A percentile compares a stretch with the other conserved stretches of the same genome.
These are phyloP conservation scores for Fusarium siculi DNA, from an alignment of 2,329 filamentous ascomycete species.

Conservation along the genomic window DNA sequence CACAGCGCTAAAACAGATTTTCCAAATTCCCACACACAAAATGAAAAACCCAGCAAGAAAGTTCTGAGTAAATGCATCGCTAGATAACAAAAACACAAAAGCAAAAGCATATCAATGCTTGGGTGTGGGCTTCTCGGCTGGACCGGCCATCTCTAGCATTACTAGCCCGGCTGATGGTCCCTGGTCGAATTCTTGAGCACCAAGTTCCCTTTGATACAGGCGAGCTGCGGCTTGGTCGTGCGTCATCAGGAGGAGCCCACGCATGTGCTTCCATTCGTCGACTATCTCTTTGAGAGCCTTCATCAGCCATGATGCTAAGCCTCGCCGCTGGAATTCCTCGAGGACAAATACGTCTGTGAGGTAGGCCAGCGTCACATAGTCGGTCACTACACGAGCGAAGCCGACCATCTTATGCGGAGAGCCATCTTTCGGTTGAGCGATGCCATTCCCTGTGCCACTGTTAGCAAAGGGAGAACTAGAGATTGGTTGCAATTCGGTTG, in stretches of 20 bases:
- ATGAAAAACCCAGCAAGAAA: conserved; percentile 14
- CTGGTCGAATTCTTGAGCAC: conserved; percentile 57
- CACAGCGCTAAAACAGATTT: conserved; percentile 40
- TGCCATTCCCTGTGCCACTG: conserved; percentile 45
- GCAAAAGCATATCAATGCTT: conserved; percentile 39
- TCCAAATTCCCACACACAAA: conserved; percentile 19
- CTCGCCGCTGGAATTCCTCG: conserved; percentile 67
- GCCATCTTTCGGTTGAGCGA: conserved; percentile 45
- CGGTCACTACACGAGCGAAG: conserved; percentile 70
- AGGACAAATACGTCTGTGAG: conserved; percentile 74
- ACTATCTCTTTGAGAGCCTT: conserved; percentile 67
- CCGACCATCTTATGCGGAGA: conserved; percentile 52
- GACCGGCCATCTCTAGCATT: conserved; percentile 55
- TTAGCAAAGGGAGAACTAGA: conserved; percentile 9
- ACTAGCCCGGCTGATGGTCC: conserved; percentile 53
- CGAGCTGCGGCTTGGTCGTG: conserved; percentile 52
- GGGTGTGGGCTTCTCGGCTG: conserved; percentile 50
- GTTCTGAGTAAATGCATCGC: conserved; percentile 33
- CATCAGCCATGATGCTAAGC: conserved; percentile 74
- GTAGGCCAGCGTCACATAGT: conserved; percentile 75
- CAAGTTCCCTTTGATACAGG: conserved; percentile 61
- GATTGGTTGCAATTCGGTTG: background rate
- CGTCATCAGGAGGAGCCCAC: conserved; percentile 67
- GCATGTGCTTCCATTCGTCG: conserved; percentile 66
- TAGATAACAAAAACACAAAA: conserved; percentile 26